Evolutionary conservation across 2,329 filamentous ascomycete species (phyloP).

Genomic region (Emmonsiellopsis sp.): DNA sequence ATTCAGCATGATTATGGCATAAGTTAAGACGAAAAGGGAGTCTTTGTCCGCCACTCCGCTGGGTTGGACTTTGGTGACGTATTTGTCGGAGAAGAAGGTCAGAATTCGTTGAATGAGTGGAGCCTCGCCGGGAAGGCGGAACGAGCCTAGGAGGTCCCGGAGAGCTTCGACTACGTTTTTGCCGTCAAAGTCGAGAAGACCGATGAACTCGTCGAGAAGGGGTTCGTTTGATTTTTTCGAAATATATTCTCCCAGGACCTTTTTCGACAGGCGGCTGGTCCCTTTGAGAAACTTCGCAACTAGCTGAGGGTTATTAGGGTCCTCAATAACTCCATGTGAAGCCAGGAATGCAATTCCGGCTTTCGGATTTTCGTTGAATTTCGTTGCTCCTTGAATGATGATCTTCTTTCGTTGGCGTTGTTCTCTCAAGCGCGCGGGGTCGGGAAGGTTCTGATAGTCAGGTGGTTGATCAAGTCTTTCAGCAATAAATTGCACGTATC

Average conservation of each 20-base stretch:
- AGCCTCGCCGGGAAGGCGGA: slow-evolving; percentile 88
- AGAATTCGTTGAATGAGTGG: slow-evolving; percentile 89
- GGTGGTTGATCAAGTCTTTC: slow-evolving; percentile 71
- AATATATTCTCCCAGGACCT: slow-evolving; percentile 80
- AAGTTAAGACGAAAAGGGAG: slow-evolving; percentile 80
- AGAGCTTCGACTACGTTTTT: slow-evolving; percentile 88
- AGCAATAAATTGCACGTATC: slow-evolving; percentile 85
- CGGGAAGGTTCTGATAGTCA: slow-evolving; percentile 55
- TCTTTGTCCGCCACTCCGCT: slow-evolving; percentile 76
- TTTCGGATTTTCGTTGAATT: slow-evolving; percentile 94
- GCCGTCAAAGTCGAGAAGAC: slow-evolving; percentile 76
- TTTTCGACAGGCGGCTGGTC: slow-evolving; percentile 83
- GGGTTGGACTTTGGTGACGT: slow-evolving; percentile 60
- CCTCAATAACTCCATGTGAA: slow-evolving; percentile 74
- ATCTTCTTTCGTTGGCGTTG: slow-evolving; percentile 74
- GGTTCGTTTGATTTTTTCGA: slow-evolving; percentile 82
- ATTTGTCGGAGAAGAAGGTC: slow-evolving; percentile 77
- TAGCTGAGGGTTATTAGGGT: slow-evolving; percentile 62
- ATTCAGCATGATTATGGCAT: slow-evolving; percentile 96
- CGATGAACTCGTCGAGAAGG: slow-evolving; percentile 76
- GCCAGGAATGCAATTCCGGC: slow-evolving; percentile 77
- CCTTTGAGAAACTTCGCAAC: slow-evolving; percentile 83
- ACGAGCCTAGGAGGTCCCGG: slow-evolving; percentile 76
- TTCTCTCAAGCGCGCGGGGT: slow-evolving; percentile 55
- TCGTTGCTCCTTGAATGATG: slow-evolving; percentile 77